These are phyloP conservation scores for Plasmodiophora brassicae DNA, from an alignment of 208 protist species.

Conservation along the genomic window DNA sequence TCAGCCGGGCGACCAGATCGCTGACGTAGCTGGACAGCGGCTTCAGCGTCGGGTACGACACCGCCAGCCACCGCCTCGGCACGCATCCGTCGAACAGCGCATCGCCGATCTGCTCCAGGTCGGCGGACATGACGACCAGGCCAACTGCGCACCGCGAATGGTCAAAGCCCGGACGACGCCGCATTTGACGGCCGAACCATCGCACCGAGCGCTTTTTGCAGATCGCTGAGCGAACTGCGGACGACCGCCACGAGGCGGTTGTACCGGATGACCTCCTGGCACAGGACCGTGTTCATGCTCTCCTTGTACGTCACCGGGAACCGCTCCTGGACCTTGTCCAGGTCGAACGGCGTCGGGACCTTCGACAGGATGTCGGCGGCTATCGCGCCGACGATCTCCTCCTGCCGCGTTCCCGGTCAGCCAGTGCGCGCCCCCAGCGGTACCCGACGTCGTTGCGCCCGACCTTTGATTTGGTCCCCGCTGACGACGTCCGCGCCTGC, in stretches of 20 bases:
- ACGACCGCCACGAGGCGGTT: conserved; percentile 58
- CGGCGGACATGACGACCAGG: conserved; percentile 55
- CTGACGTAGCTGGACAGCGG: conserved; percentile 61
- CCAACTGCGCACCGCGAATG: not conserved
- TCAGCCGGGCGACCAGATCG: conserved; percentile 59
- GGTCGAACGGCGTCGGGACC: conserved; percentile 74
- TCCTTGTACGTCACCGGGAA: conserved; percentile 83
- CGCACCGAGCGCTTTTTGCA: conserved; percentile 55
- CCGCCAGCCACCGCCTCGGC: conserved; percentile 29
- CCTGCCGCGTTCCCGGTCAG: too few relatives aligned
- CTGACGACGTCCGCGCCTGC: conserved; percentile 13
- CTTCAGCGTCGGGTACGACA: conserved; percentile 54
- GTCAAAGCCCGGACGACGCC: not conserved
- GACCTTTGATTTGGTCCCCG: conserved; percentile 34
- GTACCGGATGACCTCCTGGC: conserved; percentile 60
- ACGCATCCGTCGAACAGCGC: conserved; percentile 46
- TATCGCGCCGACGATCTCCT: conserved; percentile 66
- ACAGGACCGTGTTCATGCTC: conserved; percentile 85
- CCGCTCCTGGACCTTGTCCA: conserved; percentile 69
- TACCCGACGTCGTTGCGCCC: not conserved
- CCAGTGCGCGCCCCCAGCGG: too few relatives aligned
- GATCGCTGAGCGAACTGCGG: conserved; percentile 36
- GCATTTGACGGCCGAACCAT: not conserved
- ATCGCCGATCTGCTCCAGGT: conserved; percentile 48
- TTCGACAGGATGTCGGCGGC: conserved; percentile 73